These are phyloP conservation scores for Neolentinus lepideus DNA, from an alignment of 1,284 basidiomycete genomes.

Conservation along the genomic window DNA sequence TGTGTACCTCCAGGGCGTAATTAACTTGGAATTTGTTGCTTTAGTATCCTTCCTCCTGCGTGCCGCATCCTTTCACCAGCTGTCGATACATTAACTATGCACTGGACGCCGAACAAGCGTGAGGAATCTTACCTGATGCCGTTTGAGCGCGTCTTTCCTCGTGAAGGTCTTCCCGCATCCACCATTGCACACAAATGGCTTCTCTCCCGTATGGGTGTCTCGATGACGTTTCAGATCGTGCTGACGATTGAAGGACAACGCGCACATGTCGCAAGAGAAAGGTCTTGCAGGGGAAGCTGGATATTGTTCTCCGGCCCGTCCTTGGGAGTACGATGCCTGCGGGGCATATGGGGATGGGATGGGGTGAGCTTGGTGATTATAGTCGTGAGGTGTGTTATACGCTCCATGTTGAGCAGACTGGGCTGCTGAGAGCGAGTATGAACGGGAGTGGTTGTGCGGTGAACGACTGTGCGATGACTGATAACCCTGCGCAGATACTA, in stretches of 20 bases:
- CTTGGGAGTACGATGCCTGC: constrained; percentile 21
- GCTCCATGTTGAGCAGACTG: neutral
- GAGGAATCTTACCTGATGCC: constrained; percentile 57
- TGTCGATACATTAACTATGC: constrained; percentile 18
- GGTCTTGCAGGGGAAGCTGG: constrained; percentile 62
- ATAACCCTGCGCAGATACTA: neutral
- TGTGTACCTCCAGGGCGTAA: neutral
- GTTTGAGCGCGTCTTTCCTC: constrained; percentile 74
- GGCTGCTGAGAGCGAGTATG: neutral
- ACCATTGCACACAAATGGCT: constrained; percentile 73
- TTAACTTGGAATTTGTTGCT: neutral
- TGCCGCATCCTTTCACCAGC: constrained; percentile 74
- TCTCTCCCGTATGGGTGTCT: constrained; percentile 76
- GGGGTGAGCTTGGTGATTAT: neutral
- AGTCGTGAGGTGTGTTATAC: neutral
- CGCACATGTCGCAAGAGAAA: constrained; percentile 71
- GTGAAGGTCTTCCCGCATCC: constrained; percentile 80
- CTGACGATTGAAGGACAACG: constrained; percentile 76
- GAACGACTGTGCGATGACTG: neutral
- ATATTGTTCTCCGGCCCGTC: constrained; percentile 35
- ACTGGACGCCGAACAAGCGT: neutral
- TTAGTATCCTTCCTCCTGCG: constrained; percentile 36
- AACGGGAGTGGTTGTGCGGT: neutral
- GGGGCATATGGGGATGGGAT: constrained; percentile 17
- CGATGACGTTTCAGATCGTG: constrained; percentile 77